A percentile compares a stretch with the other conserved stretches of the same genome.
These are phyloP conservation scores for Fusarium abutilonis DNA, from an alignment of 2,329 filamentous ascomycete species.

Conservation along the genomic window DNA sequence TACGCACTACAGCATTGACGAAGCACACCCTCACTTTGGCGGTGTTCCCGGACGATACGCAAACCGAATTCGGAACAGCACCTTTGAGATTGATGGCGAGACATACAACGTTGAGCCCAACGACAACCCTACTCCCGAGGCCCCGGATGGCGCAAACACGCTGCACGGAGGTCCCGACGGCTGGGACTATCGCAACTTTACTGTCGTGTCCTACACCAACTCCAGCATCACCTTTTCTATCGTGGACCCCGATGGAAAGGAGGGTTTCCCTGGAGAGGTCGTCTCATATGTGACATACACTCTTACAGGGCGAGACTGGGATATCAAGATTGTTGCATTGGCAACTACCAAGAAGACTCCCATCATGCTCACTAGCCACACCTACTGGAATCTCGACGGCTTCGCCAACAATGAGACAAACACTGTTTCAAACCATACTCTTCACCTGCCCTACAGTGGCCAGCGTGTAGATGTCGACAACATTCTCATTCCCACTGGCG, in stretches of 20 bases:
- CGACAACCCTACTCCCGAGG: constrained; percentile 64
- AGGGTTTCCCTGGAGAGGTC: constrained; percentile 83
- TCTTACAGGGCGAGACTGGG: constrained; percentile 72
- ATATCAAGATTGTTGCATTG: constrained; percentile 76
- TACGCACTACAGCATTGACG: constrained; percentile 72
- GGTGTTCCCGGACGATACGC: constrained; percentile 80
- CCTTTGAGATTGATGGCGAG: constrained; percentile 72
- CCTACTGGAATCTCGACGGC: constrained; percentile 86
- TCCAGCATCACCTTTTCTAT: constrained; percentile 79
- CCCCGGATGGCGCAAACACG: constrained; percentile 67
- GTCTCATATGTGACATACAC: constrained; percentile 79
- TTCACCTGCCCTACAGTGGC: constrained; percentile 77
- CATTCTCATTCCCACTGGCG: constrained; percentile 79
- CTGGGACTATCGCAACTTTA: constrained; percentile 84
- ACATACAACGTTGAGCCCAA: constrained; percentile 70
- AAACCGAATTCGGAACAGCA: constrained; percentile 82
- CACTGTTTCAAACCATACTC: constrained; percentile 73
- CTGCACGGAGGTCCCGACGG: constrained; percentile 76
- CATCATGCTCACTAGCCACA: constrained; percentile 80
- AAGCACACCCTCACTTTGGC: constrained; percentile 75
- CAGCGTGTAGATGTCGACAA: constrained; percentile 74
- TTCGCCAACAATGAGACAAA: constrained; percentile 77
- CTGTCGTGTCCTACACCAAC: constrained; percentile 72
- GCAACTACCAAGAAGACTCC: constrained; percentile 79
- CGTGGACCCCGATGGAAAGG: constrained; percentile 75